These are phyloP conservation scores for Dactylella cylindrospora DNA, from an alignment of 2,329 filamentous ascomycete genomes.

Conservation along the genomic window DNA sequence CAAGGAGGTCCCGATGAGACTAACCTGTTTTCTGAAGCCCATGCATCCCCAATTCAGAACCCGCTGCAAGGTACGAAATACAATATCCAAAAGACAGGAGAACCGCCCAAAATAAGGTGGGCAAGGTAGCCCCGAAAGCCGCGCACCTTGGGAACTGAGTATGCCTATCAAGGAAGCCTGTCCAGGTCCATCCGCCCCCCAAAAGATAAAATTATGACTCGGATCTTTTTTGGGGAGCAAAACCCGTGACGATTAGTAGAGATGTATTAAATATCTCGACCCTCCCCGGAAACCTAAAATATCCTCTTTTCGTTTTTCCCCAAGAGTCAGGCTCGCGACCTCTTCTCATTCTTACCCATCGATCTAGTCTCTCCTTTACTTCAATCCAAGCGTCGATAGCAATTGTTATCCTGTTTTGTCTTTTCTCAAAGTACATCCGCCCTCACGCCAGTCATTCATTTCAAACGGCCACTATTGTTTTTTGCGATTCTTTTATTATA, in stretches of 20 bases:
- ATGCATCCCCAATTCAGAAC: constrained; percentile 41
- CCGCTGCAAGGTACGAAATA: constrained; percentile 43
- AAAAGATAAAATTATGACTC: constrained; percentile 40
- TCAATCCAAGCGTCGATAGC: constrained; percentile 39
- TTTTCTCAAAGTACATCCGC: constrained; percentile 2
- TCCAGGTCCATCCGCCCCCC: constrained; percentile 40
- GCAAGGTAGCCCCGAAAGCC: constrained; percentile 42
- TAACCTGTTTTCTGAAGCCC: constrained; percentile 23
- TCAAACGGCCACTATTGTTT: constrained; percentile 25
- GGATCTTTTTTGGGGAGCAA: constrained; percentile 31
- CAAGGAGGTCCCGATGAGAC: constrained; percentile 16
- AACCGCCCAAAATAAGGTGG: constrained; percentile 39
- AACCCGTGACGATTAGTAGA: constrained; percentile 14
- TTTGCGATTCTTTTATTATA: constrained; percentile 5
- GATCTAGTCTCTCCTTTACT: constrained; percentile 45
- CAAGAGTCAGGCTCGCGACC: constrained; percentile 39
- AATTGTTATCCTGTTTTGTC: constrained; percentile 17
- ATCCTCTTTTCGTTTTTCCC: constrained; percentile 17
- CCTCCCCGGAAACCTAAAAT: constrained; percentile 36
- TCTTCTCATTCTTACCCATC: constrained; percentile 42
- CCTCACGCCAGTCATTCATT: constrained; percentile 41
- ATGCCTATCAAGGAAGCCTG: constrained; percentile 43
- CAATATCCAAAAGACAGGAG: constrained; percentile 44
- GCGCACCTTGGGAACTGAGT: constrained; percentile 34
- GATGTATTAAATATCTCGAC: constrained; percentile 45